Percentiles rank a stretch among this genome's conserved stretches.
Conservation (phyloP, 805 yeast genomes). For the Ascoidea rubescens region DNA sequence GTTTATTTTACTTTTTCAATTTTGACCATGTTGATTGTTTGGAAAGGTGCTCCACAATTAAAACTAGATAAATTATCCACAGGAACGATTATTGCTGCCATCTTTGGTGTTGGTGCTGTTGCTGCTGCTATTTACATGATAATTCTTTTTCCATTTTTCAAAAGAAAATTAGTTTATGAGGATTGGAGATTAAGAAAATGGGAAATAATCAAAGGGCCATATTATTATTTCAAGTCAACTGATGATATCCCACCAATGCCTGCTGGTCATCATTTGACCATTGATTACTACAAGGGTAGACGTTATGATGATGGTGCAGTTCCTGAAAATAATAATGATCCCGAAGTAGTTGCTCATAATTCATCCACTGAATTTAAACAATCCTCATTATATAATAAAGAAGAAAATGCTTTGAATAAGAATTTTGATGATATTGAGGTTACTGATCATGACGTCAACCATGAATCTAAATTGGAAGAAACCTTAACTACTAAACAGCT, state of each 20-base stretch:
- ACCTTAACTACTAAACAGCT: conserved; percentile 22
- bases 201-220: conserved; percentile 44
- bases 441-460: neutral
- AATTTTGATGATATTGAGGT: neutral
- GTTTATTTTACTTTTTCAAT: conserved; percentile 47
- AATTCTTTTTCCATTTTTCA: conserved; percentile 47
- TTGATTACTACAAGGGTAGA: conserved; percentile 57
- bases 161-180: conserved; percentile 41
- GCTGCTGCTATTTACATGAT: conserved; percentile 36
- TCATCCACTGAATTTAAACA: conserved; percentile 3
- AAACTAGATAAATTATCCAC: conserved; percentile 37
- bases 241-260: conserved; percentile 59
- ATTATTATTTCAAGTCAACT: conserved; percentile 34
- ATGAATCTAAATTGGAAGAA: conserved; percentile 13
- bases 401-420: too few relatives aligned
- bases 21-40: conserved; percentile 63
- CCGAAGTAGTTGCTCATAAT: conserved; percentile 1
- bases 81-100: conserved; percentile 41
- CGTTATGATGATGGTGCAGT: conserved; percentile 18
- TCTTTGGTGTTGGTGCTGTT: conserved; percentile 51
- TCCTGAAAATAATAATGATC: conserved; percentile 7
- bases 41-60: conserved; percentile 70
- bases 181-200: conserved; percentile 57
- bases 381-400: neutral
- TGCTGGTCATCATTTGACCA: conserved; percentile 35